Base-by-base conservation (phyloP, 768 basidiomycete genomes). In the Calocera viscosa region DNA sequence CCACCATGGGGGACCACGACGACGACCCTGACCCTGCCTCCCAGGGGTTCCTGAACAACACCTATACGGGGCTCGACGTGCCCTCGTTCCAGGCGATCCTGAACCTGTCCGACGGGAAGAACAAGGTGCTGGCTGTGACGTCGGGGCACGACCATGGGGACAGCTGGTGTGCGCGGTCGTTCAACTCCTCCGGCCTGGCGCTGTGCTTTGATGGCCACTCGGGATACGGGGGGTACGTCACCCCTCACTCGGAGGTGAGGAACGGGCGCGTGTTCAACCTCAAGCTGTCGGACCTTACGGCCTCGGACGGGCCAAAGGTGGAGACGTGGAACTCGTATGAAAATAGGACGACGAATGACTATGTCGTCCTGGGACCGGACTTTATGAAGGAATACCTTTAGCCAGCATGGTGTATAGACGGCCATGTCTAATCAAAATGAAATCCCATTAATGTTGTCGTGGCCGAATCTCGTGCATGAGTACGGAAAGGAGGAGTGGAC, bases 181-280 rank as follows among this genome's bases (percentile, higher is more conserved):
- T 81, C 1, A 80, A 60, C 26, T 26, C 79, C 1, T 83, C 84
- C 68, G 76, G 82, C 38, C 80, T 87, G 7, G 81, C 87, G 0
- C 88, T 89, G 74, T 91, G 89, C 73, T 91, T 90, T 69, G 81
- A 82, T 71, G 90, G 90, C 73, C 89, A 90, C 72, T 86, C 87
- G 1, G 88, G 88, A 84, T 88, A 60, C 22, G 53, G 53, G 30
- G 53, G 53, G 24, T 60, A 60, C 30, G 53, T 60, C 5, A 60
- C 53, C 2, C 53, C 53, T 19, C 2, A 60, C 53, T 60, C 53
- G 53, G 53, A 60, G 22, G 53, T 60, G 26, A 2, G 53, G 5
- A 60, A 60, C 30, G 30, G 53, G 5, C 2, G 53, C 7, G 53
- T 60, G 24, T 60, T 60, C 30, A 60, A 60, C 22, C 30, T 60